phyloP scores from a whole-genome alignment of 2,329 filamentous ascomycete species.

The Monosporascus ibericus region DNA sequence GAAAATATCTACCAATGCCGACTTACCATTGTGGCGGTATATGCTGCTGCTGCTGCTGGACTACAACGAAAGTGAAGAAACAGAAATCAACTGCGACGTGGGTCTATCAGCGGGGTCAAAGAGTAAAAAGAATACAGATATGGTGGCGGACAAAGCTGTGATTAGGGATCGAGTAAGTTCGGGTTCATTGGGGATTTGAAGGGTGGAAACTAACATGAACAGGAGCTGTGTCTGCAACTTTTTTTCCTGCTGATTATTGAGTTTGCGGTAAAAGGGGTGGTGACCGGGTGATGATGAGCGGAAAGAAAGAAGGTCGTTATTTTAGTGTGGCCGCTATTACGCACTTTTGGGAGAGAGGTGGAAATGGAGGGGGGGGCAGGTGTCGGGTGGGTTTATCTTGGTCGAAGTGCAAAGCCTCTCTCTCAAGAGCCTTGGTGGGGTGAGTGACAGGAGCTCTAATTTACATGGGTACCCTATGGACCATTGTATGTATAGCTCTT shows the following conservation, averaged over 20 bases:
- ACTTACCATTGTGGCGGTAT: slow-evolving; percentile 25
- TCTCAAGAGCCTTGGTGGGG: slow-evolving; percentile 16
- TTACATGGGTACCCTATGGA: background rate
- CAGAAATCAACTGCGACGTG: slow-evolving; percentile 19
- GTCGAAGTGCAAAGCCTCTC: background rate
- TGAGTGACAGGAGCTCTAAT: slow-evolving; percentile 1
- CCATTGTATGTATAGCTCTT: background rate
- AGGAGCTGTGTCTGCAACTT: background rate
- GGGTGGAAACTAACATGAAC: background rate
- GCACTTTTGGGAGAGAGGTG: background rate
- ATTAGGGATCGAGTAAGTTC: too few species aligned
- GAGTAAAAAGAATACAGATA: background rate
- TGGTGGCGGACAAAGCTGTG: background rate
- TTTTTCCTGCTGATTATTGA: background rate
- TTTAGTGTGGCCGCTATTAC: background rate
- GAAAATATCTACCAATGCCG: background rate
- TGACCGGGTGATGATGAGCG: background rate
- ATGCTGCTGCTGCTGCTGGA: slow-evolving; percentile 12
- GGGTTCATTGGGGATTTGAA: background rate
- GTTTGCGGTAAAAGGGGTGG: background rate
- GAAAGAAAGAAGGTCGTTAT: background rate
- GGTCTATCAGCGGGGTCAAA: slow-evolving; percentile 19
- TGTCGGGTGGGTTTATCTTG: background rate
- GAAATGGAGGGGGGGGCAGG: background rate
- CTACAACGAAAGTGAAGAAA: slow-evolving; percentile 11